Evolutionary conservation across 148 eudicot genomes (phyloP), one percentile per base, ranked within the genome.

Genomic region (Agrostemma githago): DNA sequence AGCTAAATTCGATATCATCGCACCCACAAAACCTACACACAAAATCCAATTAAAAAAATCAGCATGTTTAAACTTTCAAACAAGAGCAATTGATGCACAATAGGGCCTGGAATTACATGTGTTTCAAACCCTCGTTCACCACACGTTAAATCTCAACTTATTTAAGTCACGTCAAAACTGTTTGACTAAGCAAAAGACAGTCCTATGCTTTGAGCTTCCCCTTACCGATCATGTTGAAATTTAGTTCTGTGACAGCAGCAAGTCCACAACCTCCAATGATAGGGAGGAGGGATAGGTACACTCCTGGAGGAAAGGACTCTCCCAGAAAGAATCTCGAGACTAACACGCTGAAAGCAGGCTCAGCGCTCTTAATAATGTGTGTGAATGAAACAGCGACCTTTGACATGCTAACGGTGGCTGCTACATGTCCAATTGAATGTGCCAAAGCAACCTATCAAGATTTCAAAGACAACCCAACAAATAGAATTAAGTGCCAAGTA

Each of bases 351-450:
- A 94, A 94, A 80, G 98, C 98, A 68, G 98, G 98, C 72, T 94
- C 98, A 43, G 87, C 93, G 70, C 98, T 94, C 86, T 94, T 94
- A 77, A 94, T 94, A 48, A 94, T 94, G 84, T 94, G 98, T 48
- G 98, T 94, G 39, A 94, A 94, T 38, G 98, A 94, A 44, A 94
- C 97, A 5, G 98, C 98, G 66, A 94, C 98, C 87, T 94, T 93
- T 8, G 97, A 91, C 98, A 93, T 93, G 81, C 98, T 93, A 67
- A 93, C 98, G 8, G 98, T 93, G 61, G 98, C 98, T 2, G 98
- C 98, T 37, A 93, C 98, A 76, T 93, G 98, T 66, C 98, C 97
- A 79, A 93, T 93, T 72, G 98, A 86, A 78, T 93, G 98, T 19
- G 98, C 98, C 81, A 93, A 85, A 61, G 98, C 98, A 82, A 93